These are phyloP conservation scores for Colletotrichum sansevieriae DNA, from an alignment of 2,329 filamentous ascomycete genomes.

Conservation along the genomic window DNA sequence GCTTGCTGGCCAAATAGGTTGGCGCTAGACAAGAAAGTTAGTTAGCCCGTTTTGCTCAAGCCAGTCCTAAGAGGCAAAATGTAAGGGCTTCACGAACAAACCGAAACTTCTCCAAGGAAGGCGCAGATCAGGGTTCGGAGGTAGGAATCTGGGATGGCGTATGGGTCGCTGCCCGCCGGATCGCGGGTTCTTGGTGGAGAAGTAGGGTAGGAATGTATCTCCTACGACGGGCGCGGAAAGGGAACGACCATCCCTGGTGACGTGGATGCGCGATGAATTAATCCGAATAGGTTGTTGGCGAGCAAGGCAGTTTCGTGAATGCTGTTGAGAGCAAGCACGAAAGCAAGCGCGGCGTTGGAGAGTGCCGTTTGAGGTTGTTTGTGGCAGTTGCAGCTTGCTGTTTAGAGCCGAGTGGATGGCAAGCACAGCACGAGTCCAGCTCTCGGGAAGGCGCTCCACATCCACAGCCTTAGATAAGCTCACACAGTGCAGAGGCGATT, in stretches of 20 bases:
- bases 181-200: conserved; percentile 18
- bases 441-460: conserved; percentile 3
- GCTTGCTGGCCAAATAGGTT: conserved; percentile 27
- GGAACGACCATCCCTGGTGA: conserved; percentile 32
- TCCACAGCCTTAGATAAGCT: conserved; percentile 36
- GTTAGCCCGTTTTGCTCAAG: conserved; percentile 9
- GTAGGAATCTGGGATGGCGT: neutral
- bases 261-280: no score
- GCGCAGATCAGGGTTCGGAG: conserved; percentile 17
- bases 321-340: neutral
- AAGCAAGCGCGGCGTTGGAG: conserved; percentile 2
- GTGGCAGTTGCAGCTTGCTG: conserved; percentile 29
- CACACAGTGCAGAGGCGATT: conserved; percentile 32
- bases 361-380: conserved; percentile 6
- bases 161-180: neutral
- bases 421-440: conserved; percentile 1
- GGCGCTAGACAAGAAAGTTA: conserved; percentile 24
- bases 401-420: conserved; percentile 9
- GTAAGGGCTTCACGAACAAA: conserved; percentile 23
- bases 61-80: neutral
- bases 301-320: no score
- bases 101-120: conserved; percentile 16
- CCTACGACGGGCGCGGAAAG: conserved; percentile 26
- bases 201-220: conserved; percentile 29
- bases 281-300: neutral